Percentiles rank a stretch among this genome's conserved stretches.
phyloP scores from a whole-genome alignment of 2,329 filamentous ascomycete species.

The Colletotrichum sp. region DNA sequence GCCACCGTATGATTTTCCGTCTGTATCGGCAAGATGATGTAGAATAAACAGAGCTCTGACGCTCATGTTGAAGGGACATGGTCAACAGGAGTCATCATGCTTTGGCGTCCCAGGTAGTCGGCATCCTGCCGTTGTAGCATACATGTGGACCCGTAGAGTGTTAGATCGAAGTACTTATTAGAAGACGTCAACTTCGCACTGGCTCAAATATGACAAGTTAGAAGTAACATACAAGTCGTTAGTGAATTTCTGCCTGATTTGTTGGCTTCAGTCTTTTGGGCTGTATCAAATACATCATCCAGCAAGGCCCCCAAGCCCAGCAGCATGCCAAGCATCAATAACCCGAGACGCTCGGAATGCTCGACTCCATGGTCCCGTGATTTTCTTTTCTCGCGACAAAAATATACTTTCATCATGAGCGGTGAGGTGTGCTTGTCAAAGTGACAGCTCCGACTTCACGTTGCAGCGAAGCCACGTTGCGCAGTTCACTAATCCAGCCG shows the following conservation, averaged over 20 bases:
- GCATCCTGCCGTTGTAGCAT: background rate
- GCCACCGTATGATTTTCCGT: accelerated
- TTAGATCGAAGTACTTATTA: background rate
- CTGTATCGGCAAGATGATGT: background rate
- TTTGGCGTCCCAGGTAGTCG: background rate
- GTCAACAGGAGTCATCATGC: background rate
- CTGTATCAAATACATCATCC: background rate
- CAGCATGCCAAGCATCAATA: background rate
- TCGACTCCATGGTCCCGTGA: background rate
- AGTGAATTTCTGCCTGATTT: accelerated
- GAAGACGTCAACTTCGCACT: background rate
- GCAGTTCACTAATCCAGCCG: background rate
- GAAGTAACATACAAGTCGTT: accelerated
- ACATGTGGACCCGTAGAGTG: background rate
- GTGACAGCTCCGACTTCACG: background rate
- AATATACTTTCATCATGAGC: background rate
- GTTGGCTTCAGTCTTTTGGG: background rate
- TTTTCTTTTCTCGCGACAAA: background rate
- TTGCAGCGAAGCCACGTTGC: background rate
- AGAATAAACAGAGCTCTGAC: background rate
- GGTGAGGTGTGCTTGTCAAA: background rate
- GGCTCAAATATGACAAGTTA: background rate
- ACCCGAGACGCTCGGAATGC: background rate
- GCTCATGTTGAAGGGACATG: background rate
- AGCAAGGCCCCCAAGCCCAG: background rate